phyloP scores from a whole-genome alignment of 768 basidiomycete genomes.

The Mycena latifolia region DNA sequence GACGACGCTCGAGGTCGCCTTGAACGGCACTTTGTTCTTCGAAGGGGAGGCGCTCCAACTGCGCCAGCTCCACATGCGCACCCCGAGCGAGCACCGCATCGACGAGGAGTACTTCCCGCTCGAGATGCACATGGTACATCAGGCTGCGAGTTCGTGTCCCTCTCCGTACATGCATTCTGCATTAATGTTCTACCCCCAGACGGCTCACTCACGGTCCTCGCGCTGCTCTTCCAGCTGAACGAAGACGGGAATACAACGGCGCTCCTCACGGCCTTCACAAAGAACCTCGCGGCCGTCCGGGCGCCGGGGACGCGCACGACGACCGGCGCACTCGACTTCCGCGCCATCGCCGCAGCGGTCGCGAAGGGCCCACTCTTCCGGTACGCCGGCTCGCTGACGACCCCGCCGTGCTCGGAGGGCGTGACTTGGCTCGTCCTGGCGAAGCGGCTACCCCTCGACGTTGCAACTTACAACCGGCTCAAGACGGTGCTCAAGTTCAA shows the following conservation, averaged over 20 bases:
- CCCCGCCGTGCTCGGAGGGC: conserved; percentile 10
- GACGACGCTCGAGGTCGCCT: conserved; percentile 14
- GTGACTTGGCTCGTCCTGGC: conserved; percentile 13
- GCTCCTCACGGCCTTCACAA: no score
- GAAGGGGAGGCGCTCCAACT: not conserved
- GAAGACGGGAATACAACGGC: no score
- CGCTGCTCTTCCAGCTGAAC: no score
- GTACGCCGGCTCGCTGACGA: conserved; percentile 19
- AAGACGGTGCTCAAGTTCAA: conserved; percentile 21
- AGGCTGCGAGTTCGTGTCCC: conserved; percentile 4
- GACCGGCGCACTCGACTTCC: no score
- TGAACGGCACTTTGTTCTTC: not conserved
- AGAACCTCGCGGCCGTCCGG: no score
- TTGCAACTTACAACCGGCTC: conserved; percentile 8
- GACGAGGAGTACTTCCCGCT: conserved; percentile 14
- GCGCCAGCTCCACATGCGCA: conserved; percentile 27
- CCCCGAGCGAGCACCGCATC: conserved; percentile 25
- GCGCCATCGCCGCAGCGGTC: no score
- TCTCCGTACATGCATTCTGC: not conserved
- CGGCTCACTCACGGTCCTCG: conserved; percentile 11
- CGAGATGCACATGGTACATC: conserved; percentile 28
- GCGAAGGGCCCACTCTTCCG: conserved; percentile 4
- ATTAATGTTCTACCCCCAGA: not conserved
- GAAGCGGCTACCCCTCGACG: no score
- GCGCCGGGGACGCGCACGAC: no score